Base-by-base conservation (phyloP, 257 asterid species). In the Solanum chmielewskii region DNA sequence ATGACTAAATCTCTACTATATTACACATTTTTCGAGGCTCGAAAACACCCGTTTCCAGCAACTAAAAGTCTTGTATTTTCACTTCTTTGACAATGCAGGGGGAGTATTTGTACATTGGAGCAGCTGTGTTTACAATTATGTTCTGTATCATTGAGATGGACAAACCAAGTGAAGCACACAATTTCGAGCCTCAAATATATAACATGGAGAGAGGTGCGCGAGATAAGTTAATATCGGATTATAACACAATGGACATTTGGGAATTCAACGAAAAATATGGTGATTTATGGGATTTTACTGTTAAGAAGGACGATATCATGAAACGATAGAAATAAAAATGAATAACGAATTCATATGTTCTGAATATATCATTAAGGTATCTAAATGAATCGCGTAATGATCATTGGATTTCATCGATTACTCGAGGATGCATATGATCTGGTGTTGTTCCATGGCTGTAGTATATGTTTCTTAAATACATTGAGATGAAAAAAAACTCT, bases 221-320 rank as follows among this genome's bases (percentile, higher is more conserved):
- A 1, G 98, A 96, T 87, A 95, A 96, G 94, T 87, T 96, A 78
- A 96, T 96, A 74, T 87, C 95, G 1, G 97, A 96, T 86, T 96
- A 96, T 88, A 96, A 96, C 92, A 91, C 98, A 7, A 96, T 96
- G 99, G 94, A 94, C 85, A 92, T 93, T 21, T 96, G 99, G 98
- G 99, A 96, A 85, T 96, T 96, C 92, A 96, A 95, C 76, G 94
- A 95, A 93, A 96, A 96, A 82, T 96, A 95, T 73, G 97, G 96
- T 0, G 99, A 96, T 59, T 44, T 96, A 7, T 95, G 98, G 98
- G 99, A 96, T 90, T 95, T 96, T 92, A 96, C 98, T 6, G 76
- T 96, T 2, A 91, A 92, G 1, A 42, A 92, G 13, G 95, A 92
- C 23, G 93, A 93, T 83, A 95, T 95, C 62, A 89, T 87, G 83